phyloP scores from a whole-genome alignment of 176 grass and related monocot species.

The Stipa capillata region DNA sequence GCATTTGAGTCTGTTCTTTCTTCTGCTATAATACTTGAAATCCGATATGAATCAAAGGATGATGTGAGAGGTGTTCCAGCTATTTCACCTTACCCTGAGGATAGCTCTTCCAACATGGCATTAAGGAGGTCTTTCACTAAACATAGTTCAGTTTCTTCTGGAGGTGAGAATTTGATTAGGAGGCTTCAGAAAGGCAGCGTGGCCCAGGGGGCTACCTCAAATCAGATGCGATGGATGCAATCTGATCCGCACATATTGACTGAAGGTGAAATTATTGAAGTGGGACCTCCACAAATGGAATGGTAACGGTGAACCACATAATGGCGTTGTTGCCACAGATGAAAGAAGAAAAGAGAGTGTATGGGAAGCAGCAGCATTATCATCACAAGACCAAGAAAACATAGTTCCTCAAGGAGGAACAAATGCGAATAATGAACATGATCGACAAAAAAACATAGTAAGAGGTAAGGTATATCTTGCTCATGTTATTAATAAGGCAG shows the following conservation, averaged over 20 bases:
- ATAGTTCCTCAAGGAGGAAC: slow-evolving; percentile 12
- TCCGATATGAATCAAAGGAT: slow-evolving; percentile 58
- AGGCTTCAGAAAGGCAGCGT: slow-evolving; percentile 31
- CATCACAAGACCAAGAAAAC: slow-evolving; percentile 24
- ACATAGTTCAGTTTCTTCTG: slow-evolving; percentile 49
- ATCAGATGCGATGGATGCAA: slow-evolving; percentile 57
- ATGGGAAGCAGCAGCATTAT: slow-evolving; percentile 22
- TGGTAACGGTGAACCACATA: slow-evolving; percentile 19
- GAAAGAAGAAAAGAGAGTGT: slow-evolving; percentile 4
- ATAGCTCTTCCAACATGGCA: slow-evolving; percentile 34
- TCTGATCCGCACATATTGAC: slow-evolving; percentile 87
- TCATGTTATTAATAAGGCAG: slow-evolving; percentile 71
- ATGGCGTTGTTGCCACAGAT: slow-evolving; percentile 4
- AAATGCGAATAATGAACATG: slow-evolving; percentile 19
- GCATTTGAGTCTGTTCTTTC: slow-evolving; percentile 87
- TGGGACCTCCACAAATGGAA: slow-evolving; percentile 34
- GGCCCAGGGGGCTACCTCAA: slow-evolving; percentile 20
- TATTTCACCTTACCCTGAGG: slow-evolving; percentile 34
- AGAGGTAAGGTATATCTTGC: slow-evolving; percentile 75
- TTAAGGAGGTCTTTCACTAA: slow-evolving; percentile 61
- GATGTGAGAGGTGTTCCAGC: slow-evolving; percentile 4
- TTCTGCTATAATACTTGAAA: slow-evolving; percentile 86
- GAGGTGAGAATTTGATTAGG: slow-evolving; percentile 48
- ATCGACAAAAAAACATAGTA: slow-evolving; percentile 34
- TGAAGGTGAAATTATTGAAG: slow-evolving; percentile 88